These are phyloP conservation scores for Myxozyma sirexii DNA, from an alignment of 805 yeast species.

Conservation along the genomic window DNA sequence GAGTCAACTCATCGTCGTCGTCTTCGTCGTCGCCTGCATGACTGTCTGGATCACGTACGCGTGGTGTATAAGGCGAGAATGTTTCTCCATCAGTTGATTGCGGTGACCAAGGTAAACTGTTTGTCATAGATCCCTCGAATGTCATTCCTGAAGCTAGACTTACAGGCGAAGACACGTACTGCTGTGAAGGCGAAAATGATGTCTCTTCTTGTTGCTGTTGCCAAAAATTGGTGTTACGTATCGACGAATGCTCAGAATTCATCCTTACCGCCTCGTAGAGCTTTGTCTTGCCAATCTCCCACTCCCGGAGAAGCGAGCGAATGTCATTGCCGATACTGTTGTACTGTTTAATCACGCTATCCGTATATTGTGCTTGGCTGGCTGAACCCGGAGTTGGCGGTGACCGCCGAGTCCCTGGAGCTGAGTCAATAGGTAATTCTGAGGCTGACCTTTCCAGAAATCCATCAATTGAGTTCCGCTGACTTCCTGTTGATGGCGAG, in stretches of 20 bases:
- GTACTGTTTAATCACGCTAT: conserved; percentile 29
- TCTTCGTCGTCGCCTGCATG: not conserved
- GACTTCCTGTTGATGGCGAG: not conserved
- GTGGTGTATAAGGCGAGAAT: not conserved
- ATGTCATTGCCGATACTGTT: conserved; percentile 28
- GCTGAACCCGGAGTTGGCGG: not conserved
- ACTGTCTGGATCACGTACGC: conserved; percentile 1
- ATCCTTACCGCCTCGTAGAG: conserved; percentile 18
- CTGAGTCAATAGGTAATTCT: not conserved
- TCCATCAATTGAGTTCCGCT: not conserved
- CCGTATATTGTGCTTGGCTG: conserved; percentile 1
- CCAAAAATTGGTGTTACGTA: not conserved
- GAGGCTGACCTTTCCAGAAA: conserved; percentile 16
- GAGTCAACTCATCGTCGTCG: conserved; percentile 2
- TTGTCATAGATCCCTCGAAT: not conserved
- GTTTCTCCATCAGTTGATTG: conserved; percentile 1
- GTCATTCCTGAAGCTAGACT: conserved; percentile 22
- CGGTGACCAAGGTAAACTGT: conserved; percentile 18
- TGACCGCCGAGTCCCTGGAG: not conserved
- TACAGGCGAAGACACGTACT: conserved; percentile 20
- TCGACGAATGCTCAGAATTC: not conserved
- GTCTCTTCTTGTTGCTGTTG: not conserved
- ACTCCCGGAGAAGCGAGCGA: conserved; percentile 21
- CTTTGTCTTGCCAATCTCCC: conserved; percentile 28
- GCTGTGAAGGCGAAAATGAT: conserved; percentile 7